A percentile compares a stretch with the other conserved stretches of the same genome.
Evolutionary conservation across 768 basidiomycete species (phyloP).

Genomic region (Lactarius deliciosus): DNA sequence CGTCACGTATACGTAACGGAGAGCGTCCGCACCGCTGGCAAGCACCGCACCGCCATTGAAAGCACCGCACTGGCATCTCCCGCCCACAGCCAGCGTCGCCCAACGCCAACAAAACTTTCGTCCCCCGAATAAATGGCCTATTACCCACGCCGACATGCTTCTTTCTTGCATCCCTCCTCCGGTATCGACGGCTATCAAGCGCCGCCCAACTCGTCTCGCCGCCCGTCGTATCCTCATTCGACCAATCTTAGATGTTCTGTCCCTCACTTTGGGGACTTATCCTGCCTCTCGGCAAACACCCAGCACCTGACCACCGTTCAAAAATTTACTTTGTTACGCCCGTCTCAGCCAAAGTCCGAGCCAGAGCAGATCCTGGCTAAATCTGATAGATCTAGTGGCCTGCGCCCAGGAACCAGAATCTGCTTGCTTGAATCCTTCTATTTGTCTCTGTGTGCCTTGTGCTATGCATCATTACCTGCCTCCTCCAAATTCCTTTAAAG

Average conservation of each 20-base stretch:
- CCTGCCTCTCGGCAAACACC: background rate
- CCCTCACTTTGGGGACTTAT: background rate
- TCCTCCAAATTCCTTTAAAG: constrained; percentile 14
- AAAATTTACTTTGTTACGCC: constrained; percentile 14
- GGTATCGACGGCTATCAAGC: background rate
- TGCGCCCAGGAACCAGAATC: background rate
- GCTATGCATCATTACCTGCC: constrained; percentile 12
- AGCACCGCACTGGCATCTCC: background rate
- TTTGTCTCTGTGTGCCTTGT: constrained; percentile 20
- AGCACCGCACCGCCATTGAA: background rate
- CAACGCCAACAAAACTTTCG: background rate
- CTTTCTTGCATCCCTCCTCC: background rate
- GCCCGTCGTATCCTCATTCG: background rate
- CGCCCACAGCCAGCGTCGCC: background rate
- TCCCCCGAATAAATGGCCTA: constrained; percentile 1
- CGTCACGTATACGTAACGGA: background rate
- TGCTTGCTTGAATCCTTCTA: background rate
- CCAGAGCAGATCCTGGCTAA: constrained; percentile 3
- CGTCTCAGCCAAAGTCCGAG: constrained; percentile 15
- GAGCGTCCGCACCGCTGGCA: background rate
- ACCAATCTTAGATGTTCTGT: background rate
- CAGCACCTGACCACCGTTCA: constrained; percentile 4
- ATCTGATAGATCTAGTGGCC: constrained; percentile 16
- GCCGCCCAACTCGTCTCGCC: background rate
- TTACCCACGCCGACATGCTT: background rate